Evolutionary conservation across 139 green algal genomes (phyloP).

Genomic region (Limnomonas spitsbergensis): DNA sequence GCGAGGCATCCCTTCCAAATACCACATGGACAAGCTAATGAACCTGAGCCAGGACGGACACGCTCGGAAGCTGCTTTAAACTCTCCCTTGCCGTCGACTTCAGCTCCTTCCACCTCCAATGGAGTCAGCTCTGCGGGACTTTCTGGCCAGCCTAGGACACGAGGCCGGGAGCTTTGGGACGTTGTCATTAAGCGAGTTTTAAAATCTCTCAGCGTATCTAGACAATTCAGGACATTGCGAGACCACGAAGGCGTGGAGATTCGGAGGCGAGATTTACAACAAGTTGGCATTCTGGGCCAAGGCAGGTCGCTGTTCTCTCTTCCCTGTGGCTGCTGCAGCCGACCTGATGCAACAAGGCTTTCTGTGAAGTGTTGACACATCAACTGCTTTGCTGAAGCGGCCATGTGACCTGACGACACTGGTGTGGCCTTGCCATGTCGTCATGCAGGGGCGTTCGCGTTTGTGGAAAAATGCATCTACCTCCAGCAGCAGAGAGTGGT

Average conservation of each 20-base stretch:
- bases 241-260: background rate
- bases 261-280: background rate
- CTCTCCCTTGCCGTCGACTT: too few species aligned
- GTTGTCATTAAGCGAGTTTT: background rate
- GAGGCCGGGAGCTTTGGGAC: background rate
- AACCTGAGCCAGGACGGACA: too few species aligned
- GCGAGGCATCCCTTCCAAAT: too few species aligned
- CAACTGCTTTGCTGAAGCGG: background rate
- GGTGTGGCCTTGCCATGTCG: background rate
- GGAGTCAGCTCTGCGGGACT: too few species aligned
- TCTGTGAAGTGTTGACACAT: background rate
- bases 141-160: too few species aligned
- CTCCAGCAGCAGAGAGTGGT: background rate
- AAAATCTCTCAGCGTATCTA: background rate
- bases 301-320: too few species aligned
- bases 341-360: background rate
- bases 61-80: too few species aligned
- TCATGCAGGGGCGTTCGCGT: background rate
- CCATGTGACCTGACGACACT: background rate
- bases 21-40: too few species aligned
- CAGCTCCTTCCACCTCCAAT: too few species aligned
- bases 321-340: too few species aligned
- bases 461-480: slow-evolving; percentile 2
- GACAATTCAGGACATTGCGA: background rate
- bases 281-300: background rate